Evolutionary conservation across 306 rosid species (phyloP).

Genomic region (Cercis canadensis): DNA sequence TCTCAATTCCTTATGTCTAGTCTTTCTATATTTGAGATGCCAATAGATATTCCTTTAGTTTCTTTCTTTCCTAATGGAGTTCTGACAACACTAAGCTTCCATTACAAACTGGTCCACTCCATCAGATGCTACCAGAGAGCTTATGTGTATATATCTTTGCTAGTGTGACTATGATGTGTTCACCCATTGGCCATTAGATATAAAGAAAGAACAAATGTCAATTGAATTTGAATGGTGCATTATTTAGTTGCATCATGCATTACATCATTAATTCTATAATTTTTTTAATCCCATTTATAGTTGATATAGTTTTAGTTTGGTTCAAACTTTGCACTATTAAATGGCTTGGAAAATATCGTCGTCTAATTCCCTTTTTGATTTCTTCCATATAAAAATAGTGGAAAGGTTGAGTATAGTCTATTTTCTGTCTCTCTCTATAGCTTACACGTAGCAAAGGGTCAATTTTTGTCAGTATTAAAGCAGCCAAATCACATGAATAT

Average conservation of each 20-base stretch:
- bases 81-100: conserved; percentile 37
- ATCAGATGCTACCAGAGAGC: conserved; percentile 35
- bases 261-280: conserved; percentile 38
- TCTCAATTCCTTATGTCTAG: no score
- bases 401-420: background rate
- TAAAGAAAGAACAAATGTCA: conserved; percentile 37
- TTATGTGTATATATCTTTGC: conserved; percentile 8
- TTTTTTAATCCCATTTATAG: conserved; percentile 5
- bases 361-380: background rate
- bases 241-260: conserved; percentile 50
- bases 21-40: background rate
- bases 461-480: conserved; percentile 45
- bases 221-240: conserved; percentile 36
- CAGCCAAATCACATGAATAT: conserved; percentile 21
- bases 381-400: no score
- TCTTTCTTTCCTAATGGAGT: conserved; percentile 36
- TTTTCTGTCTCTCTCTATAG: conserved; percentile 20
- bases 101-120: conserved; percentile 39
- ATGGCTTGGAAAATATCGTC: background rate
- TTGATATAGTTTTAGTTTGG: conserved; percentile 5
- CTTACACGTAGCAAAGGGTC: conserved; percentile 44
- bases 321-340: background rate
- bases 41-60: conserved; percentile 7
- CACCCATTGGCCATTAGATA: background rate
- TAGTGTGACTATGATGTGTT: conserved; percentile 35